phyloP scores from a whole-genome alignment of 1,284 basidiomycete species.

The Meripilus lineatus region DNA sequence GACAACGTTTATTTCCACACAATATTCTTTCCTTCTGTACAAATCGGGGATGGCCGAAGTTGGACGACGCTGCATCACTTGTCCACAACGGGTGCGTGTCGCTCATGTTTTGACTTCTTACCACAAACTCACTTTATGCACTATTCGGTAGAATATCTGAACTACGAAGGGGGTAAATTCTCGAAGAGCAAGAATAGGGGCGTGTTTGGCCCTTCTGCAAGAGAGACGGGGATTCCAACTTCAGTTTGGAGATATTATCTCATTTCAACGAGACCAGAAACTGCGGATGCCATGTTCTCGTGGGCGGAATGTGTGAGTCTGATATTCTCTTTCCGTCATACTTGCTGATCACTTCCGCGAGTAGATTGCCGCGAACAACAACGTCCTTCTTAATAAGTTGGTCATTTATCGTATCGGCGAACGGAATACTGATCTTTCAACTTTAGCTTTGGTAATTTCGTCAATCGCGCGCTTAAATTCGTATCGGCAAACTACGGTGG shows the following conservation, averaged over 20 bases:
- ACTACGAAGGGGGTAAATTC: conserved; percentile 99
- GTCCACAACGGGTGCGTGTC: conserved; percentile 78
- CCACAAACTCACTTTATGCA: neutral
- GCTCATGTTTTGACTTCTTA: neutral
- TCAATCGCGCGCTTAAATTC: conserved; percentile 94
- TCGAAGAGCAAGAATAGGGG: conserved; percentile 97
- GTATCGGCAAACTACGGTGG: conserved; percentile 83
- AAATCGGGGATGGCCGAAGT: conserved; percentile 83
- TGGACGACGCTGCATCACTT: conserved; percentile 97
- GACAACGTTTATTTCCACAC: conserved; percentile 99
- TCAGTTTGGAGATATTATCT: conserved; percentile 99
- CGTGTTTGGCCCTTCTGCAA: conserved; percentile 95
- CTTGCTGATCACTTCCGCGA: neutral
- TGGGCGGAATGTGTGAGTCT: conserved; percentile 88
- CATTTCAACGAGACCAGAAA: conserved; percentile 91
- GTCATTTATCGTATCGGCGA: conserved; percentile 13
- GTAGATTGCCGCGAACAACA: conserved; percentile 90
- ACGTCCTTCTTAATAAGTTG: conserved; percentile 90
- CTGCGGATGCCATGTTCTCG: conserved; percentile 92
- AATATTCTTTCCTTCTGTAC: conserved; percentile 90
- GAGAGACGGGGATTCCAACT: conserved; percentile 87
- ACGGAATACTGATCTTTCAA: neutral
- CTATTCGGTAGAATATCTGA: conserved; percentile 79
- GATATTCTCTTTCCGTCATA: conserved; percentile 1
- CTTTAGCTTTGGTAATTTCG: conserved; percentile 92